Evolutionary conservation across 805 yeast species (phyloP).

Genomic region (Metschnikowia aberdeeniae): DNA sequence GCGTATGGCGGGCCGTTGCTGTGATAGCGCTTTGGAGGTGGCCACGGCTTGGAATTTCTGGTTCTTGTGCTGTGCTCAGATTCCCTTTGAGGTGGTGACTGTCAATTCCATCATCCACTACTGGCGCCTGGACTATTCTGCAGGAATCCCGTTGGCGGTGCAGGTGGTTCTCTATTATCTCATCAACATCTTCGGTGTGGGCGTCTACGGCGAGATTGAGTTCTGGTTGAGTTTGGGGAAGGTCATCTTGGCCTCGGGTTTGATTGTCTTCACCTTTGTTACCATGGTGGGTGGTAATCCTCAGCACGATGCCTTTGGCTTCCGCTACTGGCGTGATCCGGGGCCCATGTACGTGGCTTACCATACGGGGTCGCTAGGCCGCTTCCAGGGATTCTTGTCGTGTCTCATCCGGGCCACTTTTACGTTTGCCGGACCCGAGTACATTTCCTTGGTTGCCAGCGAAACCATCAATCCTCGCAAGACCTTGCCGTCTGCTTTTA

Average conservation of each 20-base stretch:
- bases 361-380: constrained; percentile 51
- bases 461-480: constrained; percentile 71
- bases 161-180: constrained; percentile 60
- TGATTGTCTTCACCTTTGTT: constrained; percentile 17
- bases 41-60: constrained; percentile 80
- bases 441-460: constrained; percentile 80
- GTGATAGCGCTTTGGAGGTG: constrained; percentile 70
- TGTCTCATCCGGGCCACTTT: constrained; percentile 70
- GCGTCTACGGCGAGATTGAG: constrained; percentile 52
- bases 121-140: constrained; percentile 74
- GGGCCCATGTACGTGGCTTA: constrained; percentile 19
- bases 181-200: constrained; percentile 46
- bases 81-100: constrained; percentile 81
- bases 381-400: constrained; percentile 68
- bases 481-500: constrained; percentile 73
- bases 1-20: constrained; percentile 67
- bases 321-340: constrained; percentile 19
- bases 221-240: constrained; percentile 43
- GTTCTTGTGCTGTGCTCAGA: constrained; percentile 68
- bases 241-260: constrained; percentile 23
- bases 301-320: constrained; percentile 19
- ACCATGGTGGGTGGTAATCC: constrained; percentile 23
- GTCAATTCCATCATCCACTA: constrained; percentile 74
- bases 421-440: constrained; percentile 85
- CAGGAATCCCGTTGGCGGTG: constrained; percentile 64